A percentile compares a stretch with the other conserved stretches of the same genome.
phyloP scores from a whole-genome alignment of 2,329 filamentous ascomycete species.

The Fusarium tuaranense region DNA sequence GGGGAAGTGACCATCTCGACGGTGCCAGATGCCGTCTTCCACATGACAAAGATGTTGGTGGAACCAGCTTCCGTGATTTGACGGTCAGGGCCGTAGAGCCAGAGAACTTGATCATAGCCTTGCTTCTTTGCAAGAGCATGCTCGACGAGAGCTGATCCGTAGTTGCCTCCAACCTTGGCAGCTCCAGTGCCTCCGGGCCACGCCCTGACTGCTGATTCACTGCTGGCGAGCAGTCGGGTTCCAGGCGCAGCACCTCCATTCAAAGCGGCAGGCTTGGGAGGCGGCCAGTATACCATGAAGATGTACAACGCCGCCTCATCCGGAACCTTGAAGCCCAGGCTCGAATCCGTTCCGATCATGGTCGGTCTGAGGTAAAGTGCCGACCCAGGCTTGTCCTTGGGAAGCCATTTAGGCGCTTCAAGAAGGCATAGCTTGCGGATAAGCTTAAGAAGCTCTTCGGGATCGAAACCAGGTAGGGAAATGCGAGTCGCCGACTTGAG shows the following conservation, averaged over 20 bases:
- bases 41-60: neutral
- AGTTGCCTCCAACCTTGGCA: neutral
- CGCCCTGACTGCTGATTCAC: neutral
- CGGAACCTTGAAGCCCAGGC: neutral
- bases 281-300: neutral
- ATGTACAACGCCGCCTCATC: neutral
- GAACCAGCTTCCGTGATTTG: neutral
- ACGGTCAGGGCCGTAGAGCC: neutral
- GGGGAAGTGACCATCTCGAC: neutral
- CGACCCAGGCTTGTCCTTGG: neutral
- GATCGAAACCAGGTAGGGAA: conserved; percentile 5
- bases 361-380: neutral
- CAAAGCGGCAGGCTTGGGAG: neutral
- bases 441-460: conserved; percentile 4
- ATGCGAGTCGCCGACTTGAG: conserved; percentile 7
- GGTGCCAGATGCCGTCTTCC: neutral
- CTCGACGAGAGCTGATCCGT: neutral
- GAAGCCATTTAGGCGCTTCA: conserved; percentile 16
- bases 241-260: neutral
- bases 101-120: neutral
- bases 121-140: neutral
- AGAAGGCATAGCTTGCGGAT: neutral
- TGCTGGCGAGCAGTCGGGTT: neutral
- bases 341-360: neutral
- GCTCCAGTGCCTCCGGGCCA: neutral